Conservation (phyloP, 768 basidiomycete species). For the Hygrocybe punicea region DNA sequence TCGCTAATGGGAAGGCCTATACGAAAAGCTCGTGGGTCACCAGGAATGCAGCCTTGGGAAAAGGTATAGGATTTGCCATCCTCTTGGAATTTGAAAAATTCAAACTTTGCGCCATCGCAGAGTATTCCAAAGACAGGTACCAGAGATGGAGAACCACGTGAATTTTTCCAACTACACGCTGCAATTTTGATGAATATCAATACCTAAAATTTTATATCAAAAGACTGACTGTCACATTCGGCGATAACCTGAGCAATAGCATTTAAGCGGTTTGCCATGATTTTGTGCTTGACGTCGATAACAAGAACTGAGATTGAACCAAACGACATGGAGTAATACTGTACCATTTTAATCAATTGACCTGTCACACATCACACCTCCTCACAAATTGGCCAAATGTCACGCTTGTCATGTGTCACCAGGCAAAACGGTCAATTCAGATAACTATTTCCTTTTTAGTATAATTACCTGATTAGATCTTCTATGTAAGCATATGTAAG, state of each 20-base stretch:
- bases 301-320: not conserved
- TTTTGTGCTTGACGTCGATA: not conserved
- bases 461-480: no score
- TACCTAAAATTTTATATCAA: not conserved
- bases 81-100: conserved; percentile 1
- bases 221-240: not conserved
- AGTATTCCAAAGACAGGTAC: not conserved
- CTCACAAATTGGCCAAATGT: not conserved
- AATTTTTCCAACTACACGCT: not conserved
- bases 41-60: not conserved
- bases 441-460: conserved; percentile 24
- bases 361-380: not conserved
- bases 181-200: not conserved
- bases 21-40: not conserved
- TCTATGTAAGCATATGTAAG: no score
- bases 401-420: not conserved
- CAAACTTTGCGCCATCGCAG: not conserved
- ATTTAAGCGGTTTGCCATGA: not conserved
- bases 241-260: not conserved
- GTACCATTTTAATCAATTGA: not conserved
- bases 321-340: not conserved
- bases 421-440: not conserved
- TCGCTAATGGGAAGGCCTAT: not conserved
- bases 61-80: not conserved
- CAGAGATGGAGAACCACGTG: not conserved